Percentiles rank a stretch among this genome's conserved stretches.
Conservation (phyloP, 2,329 filamentous ascomycete genomes). For the Penicillium sclerotiorum region DNA sequence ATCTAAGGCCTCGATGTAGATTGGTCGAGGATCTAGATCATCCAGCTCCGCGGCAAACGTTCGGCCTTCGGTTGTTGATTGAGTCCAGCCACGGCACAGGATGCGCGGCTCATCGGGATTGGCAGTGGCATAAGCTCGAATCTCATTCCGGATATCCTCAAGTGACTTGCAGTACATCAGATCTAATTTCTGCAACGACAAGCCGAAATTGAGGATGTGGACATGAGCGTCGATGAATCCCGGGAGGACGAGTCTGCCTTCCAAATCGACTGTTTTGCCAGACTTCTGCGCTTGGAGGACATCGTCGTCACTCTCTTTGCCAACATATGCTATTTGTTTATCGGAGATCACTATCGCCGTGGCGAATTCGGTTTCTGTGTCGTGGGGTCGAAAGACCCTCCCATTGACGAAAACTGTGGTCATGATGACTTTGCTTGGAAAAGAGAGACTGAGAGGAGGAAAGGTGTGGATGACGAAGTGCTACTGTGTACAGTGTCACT, state of each 20-base stretch:
- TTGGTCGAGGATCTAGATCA: slow-evolving; percentile 50
- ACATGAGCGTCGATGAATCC: slow-evolving; percentile 54
- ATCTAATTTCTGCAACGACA: slow-evolving; percentile 49
- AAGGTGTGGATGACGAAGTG: too few relatives aligned
- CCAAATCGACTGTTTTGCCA: slow-evolving; percentile 33
- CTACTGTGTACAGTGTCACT: too few relatives aligned
- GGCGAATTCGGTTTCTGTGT: neutral
- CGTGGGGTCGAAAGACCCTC: neutral
- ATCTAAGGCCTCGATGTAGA: slow-evolving; percentile 54
- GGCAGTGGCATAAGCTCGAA: slow-evolving; percentile 39
- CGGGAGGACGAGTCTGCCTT: slow-evolving; percentile 43
- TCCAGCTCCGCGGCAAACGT: slow-evolving; percentile 50
- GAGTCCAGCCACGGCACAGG: slow-evolving; percentile 53
- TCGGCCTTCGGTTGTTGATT: slow-evolving; percentile 46
- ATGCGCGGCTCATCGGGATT: slow-evolving; percentile 46
- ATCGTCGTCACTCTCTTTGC: neutral
- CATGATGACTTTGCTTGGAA: neutral
- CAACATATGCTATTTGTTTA: neutral
- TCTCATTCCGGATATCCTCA: slow-evolving; percentile 45
- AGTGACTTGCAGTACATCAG: slow-evolving; percentile 45
- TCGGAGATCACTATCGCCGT: neutral
- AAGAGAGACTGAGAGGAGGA: too few relatives aligned
- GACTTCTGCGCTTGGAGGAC: neutral
- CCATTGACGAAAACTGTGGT: slow-evolving; percentile 7
- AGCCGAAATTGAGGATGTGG: slow-evolving; percentile 52